Conservation (phyloP, 306 rosid species). For the Ziziphus jujuba region DNA sequence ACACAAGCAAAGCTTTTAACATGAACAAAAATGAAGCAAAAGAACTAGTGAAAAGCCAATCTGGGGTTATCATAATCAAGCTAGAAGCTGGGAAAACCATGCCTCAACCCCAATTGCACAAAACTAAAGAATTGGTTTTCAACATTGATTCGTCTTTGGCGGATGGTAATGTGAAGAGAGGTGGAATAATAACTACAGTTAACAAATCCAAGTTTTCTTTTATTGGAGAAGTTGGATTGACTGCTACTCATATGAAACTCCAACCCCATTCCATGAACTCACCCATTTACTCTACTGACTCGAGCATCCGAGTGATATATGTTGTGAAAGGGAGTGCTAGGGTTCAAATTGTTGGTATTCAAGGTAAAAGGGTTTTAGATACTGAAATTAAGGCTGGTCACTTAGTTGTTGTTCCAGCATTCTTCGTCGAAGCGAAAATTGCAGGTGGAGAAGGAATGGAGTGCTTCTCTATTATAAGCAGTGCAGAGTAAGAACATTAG, state of each 20-base stretch:
- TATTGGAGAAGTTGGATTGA: constrained; percentile 46
- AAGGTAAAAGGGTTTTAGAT: constrained; percentile 40
- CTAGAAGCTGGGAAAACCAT: constrained; percentile 26
- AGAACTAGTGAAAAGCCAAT: constrained; percentile 46
- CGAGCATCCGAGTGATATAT: constrained; percentile 43
- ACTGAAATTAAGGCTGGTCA: constrained; percentile 46
- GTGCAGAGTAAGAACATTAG: constrained; percentile 32
- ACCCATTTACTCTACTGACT: constrained; percentile 33
- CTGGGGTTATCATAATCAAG: constrained; percentile 32
- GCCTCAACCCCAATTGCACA: constrained; percentile 36
- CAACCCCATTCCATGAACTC: constrained; percentile 36
- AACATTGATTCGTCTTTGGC: constrained; percentile 31
- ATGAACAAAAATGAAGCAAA: constrained; percentile 30
- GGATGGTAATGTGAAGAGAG: not conserved
- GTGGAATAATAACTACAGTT: constrained; percentile 24
- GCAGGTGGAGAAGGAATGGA: constrained; percentile 60
- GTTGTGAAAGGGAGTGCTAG: constrained; percentile 47
- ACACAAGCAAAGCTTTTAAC: constrained; percentile 28
- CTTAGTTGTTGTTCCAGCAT: constrained; percentile 55
- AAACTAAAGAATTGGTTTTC: constrained; percentile 30
- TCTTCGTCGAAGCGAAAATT: constrained; percentile 40
- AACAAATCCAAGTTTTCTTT: constrained; percentile 40
- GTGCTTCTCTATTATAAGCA: constrained; percentile 37
- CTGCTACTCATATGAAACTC: constrained; percentile 39
- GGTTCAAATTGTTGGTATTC: constrained; percentile 48